A percentile compares a stretch with the other conserved stretches of the same genome.
These are phyloP conservation scores for Fusarium nelsonii DNA, from an alignment of 2,329 filamentous ascomycete species.

Conservation along the genomic window DNA sequence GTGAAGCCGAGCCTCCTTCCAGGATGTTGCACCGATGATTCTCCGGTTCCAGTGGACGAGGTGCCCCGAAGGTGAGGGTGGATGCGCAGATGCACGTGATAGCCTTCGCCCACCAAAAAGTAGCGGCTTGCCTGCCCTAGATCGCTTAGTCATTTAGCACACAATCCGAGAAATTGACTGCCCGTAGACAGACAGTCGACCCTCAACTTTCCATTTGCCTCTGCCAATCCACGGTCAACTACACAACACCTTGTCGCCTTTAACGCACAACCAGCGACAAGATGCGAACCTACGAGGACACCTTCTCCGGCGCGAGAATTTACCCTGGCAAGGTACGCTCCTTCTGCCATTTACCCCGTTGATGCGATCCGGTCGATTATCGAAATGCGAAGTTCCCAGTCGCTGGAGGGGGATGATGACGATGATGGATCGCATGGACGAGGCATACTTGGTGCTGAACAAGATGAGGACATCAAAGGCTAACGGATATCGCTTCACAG, in stretches of 20 bases:
- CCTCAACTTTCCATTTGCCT: conserved; percentile 52
- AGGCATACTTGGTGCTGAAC: conserved; percentile 20
- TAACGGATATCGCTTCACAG: conserved; percentile 64
- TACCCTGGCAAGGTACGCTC: conserved; percentile 75
- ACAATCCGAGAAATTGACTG: conserved; percentile 59
- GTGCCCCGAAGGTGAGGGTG: conserved; percentile 5
- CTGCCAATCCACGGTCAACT: conserved; percentile 57
- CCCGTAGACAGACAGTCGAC: conserved; percentile 41
- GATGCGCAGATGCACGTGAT: conserved; percentile 51
- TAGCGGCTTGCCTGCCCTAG: conserved; percentile 54
- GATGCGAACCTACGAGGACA: conserved; percentile 77
- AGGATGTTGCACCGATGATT: conserved; percentile 31
- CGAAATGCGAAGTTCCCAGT: conserved; percentile 36
- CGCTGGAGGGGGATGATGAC: conserved; percentile 18
- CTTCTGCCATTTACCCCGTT: conserved; percentile 25
- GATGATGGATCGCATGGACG: conserved; percentile 34
- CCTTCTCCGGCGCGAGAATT: conserved; percentile 74
- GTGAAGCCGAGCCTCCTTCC: conserved; percentile 13
- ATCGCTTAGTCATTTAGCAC: conserved; percentile 57
- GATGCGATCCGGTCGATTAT: conserved; percentile 44
- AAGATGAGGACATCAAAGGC: conserved; percentile 39
- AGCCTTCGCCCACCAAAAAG: conserved; percentile 27
- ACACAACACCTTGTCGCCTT: conserved; percentile 58
- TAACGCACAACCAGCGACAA: conserved; percentile 59
- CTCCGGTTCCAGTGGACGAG: conserved; percentile 17